Evolutionary conservation across 139 green algal species (phyloP), one percentile per base, ranked within the genome.

Genomic region (Chlamydomonas sphaeroides): DNA sequence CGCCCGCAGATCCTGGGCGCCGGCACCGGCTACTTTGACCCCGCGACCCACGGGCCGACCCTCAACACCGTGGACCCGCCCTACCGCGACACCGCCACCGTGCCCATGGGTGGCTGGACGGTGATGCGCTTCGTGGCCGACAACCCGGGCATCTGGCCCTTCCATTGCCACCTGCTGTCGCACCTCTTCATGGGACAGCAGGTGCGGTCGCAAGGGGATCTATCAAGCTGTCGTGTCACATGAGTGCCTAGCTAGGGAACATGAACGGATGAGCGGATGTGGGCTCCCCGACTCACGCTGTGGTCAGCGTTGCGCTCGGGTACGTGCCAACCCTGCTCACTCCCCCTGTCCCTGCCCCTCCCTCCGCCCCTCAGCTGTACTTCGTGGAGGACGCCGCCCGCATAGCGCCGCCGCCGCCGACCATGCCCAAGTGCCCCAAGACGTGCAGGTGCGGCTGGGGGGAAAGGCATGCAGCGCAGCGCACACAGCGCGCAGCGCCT

Each of bases 131-230:
- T 89, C 65, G 23, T 68, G n/a, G 65, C 71, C 10, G 35, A 86
- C 57, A 89, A 89, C 76, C 76, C 76, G 6, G 76, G 76, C 15
- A 23, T 70, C 39, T 70, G 72, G 71, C 79, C 91, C 18, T 74
- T 92, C 35, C 92, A 95, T 71, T 95, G 92, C 79, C 92, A 95
- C 79, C 88, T 93, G 28, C 17, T 86, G 23, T 89, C 78, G 77
- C 92, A 95, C 59, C 25, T 87, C 73, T 85, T 84, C 71, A 95
- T 95, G 88, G 92, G 91, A 0, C 88, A 93, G 83, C 38, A 73
- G 56, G 76, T 91, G 41, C 14, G 25, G 41, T 38, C 39, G 67
- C 26, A 4, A 10, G 28, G 21, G 39, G 14, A 3, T 69, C 6
- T 20, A 7, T 15, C 38, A 3, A 48, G 38, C 33, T 32, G 28